Conservation (phyloP, 495 filamentous ascomycete genomes). For the Xylaria curta region DNA sequence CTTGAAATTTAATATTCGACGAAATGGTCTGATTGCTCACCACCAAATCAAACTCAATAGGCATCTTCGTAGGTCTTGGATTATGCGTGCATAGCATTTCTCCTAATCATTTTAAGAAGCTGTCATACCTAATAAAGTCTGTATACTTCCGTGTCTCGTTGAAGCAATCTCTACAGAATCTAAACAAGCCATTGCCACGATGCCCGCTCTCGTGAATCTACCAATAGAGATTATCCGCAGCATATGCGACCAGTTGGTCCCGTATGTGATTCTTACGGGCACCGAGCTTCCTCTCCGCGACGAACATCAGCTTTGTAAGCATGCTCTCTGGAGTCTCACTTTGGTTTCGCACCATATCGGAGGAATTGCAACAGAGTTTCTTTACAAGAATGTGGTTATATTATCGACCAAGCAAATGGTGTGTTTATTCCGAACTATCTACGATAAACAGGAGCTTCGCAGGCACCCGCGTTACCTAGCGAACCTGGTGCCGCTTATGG, state of each 20-base stretch:
- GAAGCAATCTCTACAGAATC: neutral
- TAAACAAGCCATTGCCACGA: neutral
- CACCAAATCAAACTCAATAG: neutral
- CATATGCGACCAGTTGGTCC: neutral
- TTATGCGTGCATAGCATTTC: no score
- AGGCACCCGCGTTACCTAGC: neutral
- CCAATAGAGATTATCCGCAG: neutral
- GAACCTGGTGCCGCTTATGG: neutral
- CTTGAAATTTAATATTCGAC: neutral
- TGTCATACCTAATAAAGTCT: neutral
- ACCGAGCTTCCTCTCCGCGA: neutral
- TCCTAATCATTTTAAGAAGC: neutral
- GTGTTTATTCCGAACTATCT: neutral
- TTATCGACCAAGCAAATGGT: neutral
- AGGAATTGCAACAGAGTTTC: neutral
- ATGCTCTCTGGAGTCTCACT: neutral
- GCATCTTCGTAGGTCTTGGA: neutral
- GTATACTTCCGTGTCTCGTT: neutral
- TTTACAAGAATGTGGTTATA: neutral
- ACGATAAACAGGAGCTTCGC: neutral
- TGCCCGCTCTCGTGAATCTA: neutral
- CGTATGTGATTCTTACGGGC: neutral
- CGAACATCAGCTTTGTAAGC: neutral
- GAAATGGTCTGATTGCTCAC: neutral
- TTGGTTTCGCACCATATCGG: neutral